phyloP scores from a whole-genome alignment of 257 asterid genomes.

The Nicotiana benthamiana region DNA sequence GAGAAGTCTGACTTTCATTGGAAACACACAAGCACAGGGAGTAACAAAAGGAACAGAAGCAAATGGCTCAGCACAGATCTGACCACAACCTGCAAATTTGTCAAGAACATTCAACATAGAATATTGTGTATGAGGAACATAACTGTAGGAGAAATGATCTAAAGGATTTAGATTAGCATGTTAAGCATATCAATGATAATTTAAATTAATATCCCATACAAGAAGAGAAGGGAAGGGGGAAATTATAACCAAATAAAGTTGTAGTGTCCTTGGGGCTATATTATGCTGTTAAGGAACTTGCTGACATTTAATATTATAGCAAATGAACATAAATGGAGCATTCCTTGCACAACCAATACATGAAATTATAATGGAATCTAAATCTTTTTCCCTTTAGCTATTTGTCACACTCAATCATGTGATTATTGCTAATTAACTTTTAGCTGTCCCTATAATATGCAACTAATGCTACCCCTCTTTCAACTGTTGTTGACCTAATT shows the following conservation, averaged over 20 bases:
- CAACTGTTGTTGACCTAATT: neutral
- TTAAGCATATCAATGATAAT: neutral
- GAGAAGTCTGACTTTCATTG: constrained; percentile 90
- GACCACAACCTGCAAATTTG: constrained; percentile 70
- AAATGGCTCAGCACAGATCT: constrained; percentile 74
- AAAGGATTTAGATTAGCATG: neutral
- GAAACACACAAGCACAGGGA: constrained; percentile 88
- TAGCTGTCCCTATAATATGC: neutral
- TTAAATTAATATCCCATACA: neutral
- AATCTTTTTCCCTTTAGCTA: neutral
- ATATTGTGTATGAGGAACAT: neutral
- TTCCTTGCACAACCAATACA: neutral
- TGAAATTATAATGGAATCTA: neutral
- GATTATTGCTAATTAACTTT: neutral
- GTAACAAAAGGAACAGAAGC: constrained; percentile 77
- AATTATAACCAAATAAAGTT: neutral
- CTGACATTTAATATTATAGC: neutral
- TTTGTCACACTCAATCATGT: constrained; percentile 3
- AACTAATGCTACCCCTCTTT: neutral
- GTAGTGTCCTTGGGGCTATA: neutral
- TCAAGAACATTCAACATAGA: constrained; percentile 9
- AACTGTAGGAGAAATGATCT: neutral
- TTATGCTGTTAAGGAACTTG: neutral
- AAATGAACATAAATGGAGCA: neutral
- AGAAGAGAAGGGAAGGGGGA: neutral